These are phyloP conservation scores for Lipomyces lipofer DNA, from an alignment of 805 yeast genomes.

Conservation along the genomic window DNA sequence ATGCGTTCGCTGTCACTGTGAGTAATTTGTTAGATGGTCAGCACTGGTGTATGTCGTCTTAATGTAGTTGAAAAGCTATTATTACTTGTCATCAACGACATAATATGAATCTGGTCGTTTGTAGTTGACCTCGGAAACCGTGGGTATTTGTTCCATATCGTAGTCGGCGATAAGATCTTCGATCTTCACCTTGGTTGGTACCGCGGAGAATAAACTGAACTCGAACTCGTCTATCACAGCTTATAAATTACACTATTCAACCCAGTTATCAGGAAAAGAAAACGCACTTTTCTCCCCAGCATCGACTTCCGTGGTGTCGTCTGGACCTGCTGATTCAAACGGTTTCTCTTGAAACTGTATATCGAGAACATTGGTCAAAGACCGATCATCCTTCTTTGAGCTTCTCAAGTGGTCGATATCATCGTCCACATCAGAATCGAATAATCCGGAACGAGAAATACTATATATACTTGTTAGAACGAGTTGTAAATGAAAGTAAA, in stretches of 20 bases:
- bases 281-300: no score
- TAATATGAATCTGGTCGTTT: constrained; percentile 28
- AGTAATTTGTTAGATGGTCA: not conserved
- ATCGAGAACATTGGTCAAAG: not conserved
- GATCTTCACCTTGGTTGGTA: constrained; percentile 9
- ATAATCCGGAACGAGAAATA: not conserved
- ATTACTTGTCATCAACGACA: constrained; percentile 15
- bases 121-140: constrained; percentile 11
- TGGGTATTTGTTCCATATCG: no score
- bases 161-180: no score
- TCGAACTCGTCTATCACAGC: constrained; percentile 18
- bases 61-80: no score
- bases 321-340: no score
- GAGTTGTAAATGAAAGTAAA: not conserved
- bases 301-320: no score
- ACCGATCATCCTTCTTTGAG: not conserved
- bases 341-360: not conserved
- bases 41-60: no score
- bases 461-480: not conserved
- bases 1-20: constrained; percentile 7
- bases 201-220: constrained; percentile 21
- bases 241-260: no score
- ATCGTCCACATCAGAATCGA: not conserved
- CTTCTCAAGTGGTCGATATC: no score
- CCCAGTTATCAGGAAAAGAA: no score